Base-by-base conservation (phyloP, 2,329 filamentous ascomycete species). In the Coniochaeta ligniaria region DNA sequence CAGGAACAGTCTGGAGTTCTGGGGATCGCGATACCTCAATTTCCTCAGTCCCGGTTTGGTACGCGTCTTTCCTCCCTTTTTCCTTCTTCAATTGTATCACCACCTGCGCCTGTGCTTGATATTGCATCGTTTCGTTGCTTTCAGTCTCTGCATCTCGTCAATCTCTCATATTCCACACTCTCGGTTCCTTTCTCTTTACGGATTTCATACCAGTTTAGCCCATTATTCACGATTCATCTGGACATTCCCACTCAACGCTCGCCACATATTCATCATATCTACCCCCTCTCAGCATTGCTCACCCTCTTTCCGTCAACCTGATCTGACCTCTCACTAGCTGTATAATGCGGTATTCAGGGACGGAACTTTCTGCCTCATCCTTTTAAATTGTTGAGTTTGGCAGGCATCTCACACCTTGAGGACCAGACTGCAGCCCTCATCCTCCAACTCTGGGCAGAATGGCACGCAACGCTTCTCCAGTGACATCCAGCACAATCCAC, bases 401-500 rank as follows among this genome's bases (percentile, higher is more conserved):
- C 3, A 5, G n/a, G 20, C 43, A 22, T 47, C 8, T 24, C 22
- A 24, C 16, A 47, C 9, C 43, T 24, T 47, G 11, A 24, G 22
- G 22, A 14, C 11, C 20, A 12, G 8, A 6, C 16, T 24, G 6
- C 24, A 12, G 7, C 20, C 43, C 47, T 47, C 28, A 9, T 47
- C 47, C 4, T n/a, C 16, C 47, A 47, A 6, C 2, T 47, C 43
- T 26, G 22, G 6, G 11, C 12, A 31, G 12, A 28, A 52, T 52
- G 47, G 54, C 35, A 3, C 28, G 12, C 14, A 22, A 28, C 31
- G n/a, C 35, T 57, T 20, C 31, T 36, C 70, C 71, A 73, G 72
- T 72, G 11, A 84, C 84, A 81, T 78, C 79, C 69, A 72, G 74
- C 67, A 73, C 75, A 68, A 75, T 71, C 68, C 78, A 74, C 72